Evolutionary conservation across 2,329 filamentous ascomycete species (phyloP), one percentile per base, ranked within the genome.

Genomic region (Calonectria naviculata): DNA sequence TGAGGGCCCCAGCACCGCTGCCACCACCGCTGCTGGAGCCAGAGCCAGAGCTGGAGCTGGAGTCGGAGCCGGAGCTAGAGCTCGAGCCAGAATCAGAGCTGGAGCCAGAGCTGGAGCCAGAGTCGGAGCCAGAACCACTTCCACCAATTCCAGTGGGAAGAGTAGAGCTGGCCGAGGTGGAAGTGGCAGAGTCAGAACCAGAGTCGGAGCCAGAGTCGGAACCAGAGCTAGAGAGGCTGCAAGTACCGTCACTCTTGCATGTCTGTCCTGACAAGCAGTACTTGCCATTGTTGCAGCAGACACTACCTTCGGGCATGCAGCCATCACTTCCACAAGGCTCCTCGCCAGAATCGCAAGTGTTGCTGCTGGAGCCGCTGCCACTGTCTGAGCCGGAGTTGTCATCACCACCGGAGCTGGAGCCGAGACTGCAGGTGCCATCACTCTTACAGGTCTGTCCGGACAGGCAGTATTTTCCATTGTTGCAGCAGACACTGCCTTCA

Each of bases 201-300:
- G 71, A 70, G 13, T 70, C 66, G 36, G 71, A 73, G 58, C 54
- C 31, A 9, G 70, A 71, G 5, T 71, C 72, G 5, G 77, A 75
- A 21, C 72, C 64, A 52, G 71, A 54, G 52, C 70, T 46, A 2
- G 66, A 71, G 6, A 76, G 74, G 44, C 76, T 76, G 70, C 80
- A 81, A 7, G 70, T 74, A 54, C 44, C 66, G 44, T 63, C 64
- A 38, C 44, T 38, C 15, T 46, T 17, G 34, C 76, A 83, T 12
- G 73, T 73, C 64, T 80, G 69, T 19, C 81, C 80, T 46, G 71
- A 42, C 28, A 67, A 73, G 67, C 83, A 84, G 71, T 83, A 84
- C n/a, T 79, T 76, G 26, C 73, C 71, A 4, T 70, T 67, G 5
- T 60, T 34, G 26, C 79, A 81, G 41, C 79, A 81, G 28, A 79